Evolutionary conservation across 441 rosid genomes (phyloP).

Genomic region (Lepidium campestre): DNA sequence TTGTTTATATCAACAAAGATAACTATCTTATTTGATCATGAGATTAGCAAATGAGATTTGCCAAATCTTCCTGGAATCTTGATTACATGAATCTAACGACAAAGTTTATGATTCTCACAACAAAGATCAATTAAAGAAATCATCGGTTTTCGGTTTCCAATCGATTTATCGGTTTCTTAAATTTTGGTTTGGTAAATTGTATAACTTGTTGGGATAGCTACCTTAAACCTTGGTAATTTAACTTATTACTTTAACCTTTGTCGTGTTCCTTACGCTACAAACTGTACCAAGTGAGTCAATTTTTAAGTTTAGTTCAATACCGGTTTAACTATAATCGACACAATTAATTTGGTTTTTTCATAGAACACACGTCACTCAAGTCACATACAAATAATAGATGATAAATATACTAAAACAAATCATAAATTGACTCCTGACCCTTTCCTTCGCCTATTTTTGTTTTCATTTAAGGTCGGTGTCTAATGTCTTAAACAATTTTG

Average conservation of each 20-base stretch:
- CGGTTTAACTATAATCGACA: background rate
- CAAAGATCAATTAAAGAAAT: background rate
- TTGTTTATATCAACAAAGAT: background rate
- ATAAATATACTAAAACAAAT: background rate
- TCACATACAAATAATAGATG: background rate
- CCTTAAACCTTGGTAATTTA: constrained; percentile 26
- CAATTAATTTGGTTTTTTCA: background rate
- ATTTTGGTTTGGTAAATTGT: constrained; percentile 13
- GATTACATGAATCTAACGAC: constrained; percentile 15
- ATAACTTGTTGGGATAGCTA: constrained; percentile 14
- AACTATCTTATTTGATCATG: background rate
- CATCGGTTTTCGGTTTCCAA: constrained; percentile 1
- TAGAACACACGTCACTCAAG: background rate
- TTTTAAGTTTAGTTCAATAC: background rate
- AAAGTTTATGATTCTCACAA: constrained; percentile 15
- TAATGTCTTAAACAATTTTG: background rate
- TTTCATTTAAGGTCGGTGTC: background rate
- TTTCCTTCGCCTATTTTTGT: background rate
- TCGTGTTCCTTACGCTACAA: constrained; percentile 5
- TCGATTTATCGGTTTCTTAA: constrained; percentile 15
- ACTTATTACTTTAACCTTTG: background rate
- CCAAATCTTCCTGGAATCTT: constrained; percentile 24
- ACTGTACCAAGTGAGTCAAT: background rate
- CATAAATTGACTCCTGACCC: background rate
- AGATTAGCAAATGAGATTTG: too few relatives aligned